Percentiles rank a stretch among this genome's conserved stretches.
phyloP scores from a whole-genome alignment of 2,329 filamentous ascomycete genomes.

The Tolypocladium amazonense region DNA sequence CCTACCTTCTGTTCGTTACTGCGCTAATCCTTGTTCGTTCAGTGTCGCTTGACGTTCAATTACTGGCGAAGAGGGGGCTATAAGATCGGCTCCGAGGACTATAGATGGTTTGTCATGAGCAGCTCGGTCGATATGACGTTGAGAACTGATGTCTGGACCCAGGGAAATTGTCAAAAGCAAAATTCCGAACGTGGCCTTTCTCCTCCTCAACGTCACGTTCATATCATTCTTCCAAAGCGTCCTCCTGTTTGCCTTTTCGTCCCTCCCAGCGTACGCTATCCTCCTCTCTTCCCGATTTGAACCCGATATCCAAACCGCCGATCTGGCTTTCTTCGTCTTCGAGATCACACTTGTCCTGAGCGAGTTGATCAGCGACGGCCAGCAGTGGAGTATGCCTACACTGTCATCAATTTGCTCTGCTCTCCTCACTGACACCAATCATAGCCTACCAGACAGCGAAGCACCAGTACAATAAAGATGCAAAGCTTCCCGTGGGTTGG shows the following conservation, averaged over 20 bases:
- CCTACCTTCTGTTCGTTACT: background rate
- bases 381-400: conserved; percentile 63
- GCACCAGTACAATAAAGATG: conserved; percentile 59
- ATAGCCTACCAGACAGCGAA: conserved; percentile 75
- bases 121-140: background rate
- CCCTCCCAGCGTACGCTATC: conserved; percentile 70
- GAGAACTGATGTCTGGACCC: conserved; percentile 1
- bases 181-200: conserved; percentile 57
- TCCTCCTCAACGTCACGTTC: conserved; percentile 80
- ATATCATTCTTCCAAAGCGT: conserved; percentile 77
- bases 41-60: conserved; percentile 73
- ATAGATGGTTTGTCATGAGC: conserved; percentile 55
- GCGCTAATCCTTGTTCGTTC: background rate
- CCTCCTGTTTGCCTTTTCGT: conserved; percentile 67
- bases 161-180: conserved; percentile 62
- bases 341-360: conserved; percentile 42
- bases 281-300: conserved; percentile 61
- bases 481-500: conserved; percentile 56
- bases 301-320: conserved; percentile 30
- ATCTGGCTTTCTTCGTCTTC: conserved; percentile 35
- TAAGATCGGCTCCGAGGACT: conserved; percentile 80
- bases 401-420: background rate
- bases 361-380: conserved; percentile 79
- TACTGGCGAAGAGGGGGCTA: conserved; percentile 97
- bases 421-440: background rate